Base-by-base conservation (phyloP, 345 rosid species). In the Eucalyptus melliodora region DNA sequence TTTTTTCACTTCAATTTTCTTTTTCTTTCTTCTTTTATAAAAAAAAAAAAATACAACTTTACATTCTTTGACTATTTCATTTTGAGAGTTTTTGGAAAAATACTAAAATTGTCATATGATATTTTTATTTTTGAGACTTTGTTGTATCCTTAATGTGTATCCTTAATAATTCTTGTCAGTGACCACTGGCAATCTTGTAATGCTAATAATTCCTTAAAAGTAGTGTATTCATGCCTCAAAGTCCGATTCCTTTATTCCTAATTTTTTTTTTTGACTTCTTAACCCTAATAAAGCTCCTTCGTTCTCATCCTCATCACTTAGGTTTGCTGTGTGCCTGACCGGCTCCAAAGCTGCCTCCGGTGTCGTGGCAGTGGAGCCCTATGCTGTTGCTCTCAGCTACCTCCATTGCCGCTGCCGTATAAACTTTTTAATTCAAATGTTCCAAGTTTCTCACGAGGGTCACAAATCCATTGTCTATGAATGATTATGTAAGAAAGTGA, bases 91-190 rank as follows among this genome's bases (percentile, higher is more conserved):
- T 3, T 24, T 56, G 62, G 3, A 56, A 24, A 56, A 24, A 24
- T 56, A 23, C 62, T 24, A 2, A 56, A 56, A 56, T 56, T 56
- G 5, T 56, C 1, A 56, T 56, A 0, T 5, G 6, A 1, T 56
- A 56, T 56, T 56, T 0, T 56, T 0, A 24, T 56, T 56, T 24
- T 23, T 10, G 3, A 56, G 13, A 24, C 0, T 56, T 9, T 56
- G 6, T 56, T 56, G 6, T 23, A 56, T 56, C 1, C 0, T 24
- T 3, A 56, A 21, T 0, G 11, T n/a, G n/a, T n/a, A n/a, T n/a
- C n/a, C n/a, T n/a, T n/a, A n/a, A n/a, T n/a, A n/a, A 24, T 56
- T 56, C 10, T 56, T 56, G 3, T 1, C 1, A 9, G 27, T 56
- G 27, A 56, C 5, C 13, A 23, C 6, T 56, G 2, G 6, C 6